Percentiles rank a stretch among this genome's conserved stretches.
These are phyloP conservation scores for Lyophyllum atratum DNA, from an alignment of 768 basidiomycete genomes.

Conservation along the genomic window DNA sequence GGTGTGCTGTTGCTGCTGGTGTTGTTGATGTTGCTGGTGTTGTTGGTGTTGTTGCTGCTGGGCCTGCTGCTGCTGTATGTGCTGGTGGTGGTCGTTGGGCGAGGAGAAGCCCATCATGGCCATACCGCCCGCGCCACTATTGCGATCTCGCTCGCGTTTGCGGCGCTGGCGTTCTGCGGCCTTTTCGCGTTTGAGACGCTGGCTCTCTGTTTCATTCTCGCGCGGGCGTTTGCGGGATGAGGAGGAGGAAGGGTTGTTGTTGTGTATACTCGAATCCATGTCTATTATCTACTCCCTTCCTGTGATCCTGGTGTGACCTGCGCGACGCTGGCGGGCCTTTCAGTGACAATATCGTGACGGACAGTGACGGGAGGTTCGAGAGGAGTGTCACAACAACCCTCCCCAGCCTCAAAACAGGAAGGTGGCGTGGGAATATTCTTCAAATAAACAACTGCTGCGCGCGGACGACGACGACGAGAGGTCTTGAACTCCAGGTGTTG, in stretches of 20 bases:
- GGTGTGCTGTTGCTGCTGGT: slow-evolving; percentile 29
- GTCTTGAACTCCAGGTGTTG: too few relatives aligned
- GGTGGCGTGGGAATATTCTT: slow-evolving; percentile 16
- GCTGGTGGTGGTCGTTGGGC: slow-evolving; percentile 27
- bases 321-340: slow-evolving; percentile 35
- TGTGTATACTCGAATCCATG: slow-evolving; percentile 25
- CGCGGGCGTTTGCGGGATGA: slow-evolving; percentile 57
- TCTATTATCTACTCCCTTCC: slow-evolving; percentile 1
- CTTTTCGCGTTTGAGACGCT: slow-evolving; percentile 80
- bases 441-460: not conserved
- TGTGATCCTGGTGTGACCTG: slow-evolving; percentile 46
- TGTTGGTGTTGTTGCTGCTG: slow-evolving; percentile 35
- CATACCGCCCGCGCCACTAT: slow-evolving; percentile 34
- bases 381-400: slow-evolving; percentile 35
- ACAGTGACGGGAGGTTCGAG: slow-evolving; percentile 44
- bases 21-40: slow-evolving; percentile 21
- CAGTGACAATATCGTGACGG: slow-evolving; percentile 53
- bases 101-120: slow-evolving; percentile 42
- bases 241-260: slow-evolving; percentile 23
- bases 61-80: slow-evolving; percentile 16
- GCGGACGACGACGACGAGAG: too few relatives aligned
- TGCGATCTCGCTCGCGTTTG: slow-evolving; percentile 73
- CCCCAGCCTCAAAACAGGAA: slow-evolving; percentile 5
- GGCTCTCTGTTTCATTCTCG: slow-evolving; percentile 73
- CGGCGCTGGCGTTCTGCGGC: slow-evolving; percentile 83